These are phyloP conservation scores for Penicillium concentricum DNA, from an alignment of 2,329 filamentous ascomycete species.

Conservation along the genomic window DNA sequence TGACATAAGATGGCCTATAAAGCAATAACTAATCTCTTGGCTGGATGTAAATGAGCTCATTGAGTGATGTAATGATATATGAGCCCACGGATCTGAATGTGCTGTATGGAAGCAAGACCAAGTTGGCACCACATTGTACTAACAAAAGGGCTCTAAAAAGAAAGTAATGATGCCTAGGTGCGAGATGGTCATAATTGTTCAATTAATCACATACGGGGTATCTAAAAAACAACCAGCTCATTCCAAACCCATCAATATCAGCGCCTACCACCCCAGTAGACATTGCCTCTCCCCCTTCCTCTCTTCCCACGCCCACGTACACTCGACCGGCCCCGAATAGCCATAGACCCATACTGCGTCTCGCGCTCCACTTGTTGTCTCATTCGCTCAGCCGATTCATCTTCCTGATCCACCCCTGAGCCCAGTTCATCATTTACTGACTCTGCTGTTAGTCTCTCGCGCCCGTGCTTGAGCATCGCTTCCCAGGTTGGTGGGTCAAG, in stretches of 20 bases:
- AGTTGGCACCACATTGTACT: background rate
- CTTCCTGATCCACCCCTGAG: background rate
- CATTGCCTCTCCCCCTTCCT: slow-evolving; percentile 10
- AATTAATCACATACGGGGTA: background rate
- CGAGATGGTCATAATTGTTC: background rate
- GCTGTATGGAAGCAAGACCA: background rate
- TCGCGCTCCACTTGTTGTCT: slow-evolving; percentile 22
- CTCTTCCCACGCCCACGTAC: slow-evolving; percentile 21
- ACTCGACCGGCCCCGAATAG: slow-evolving; percentile 30
- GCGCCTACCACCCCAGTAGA: slow-evolving; percentile 11
- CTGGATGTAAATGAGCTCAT: background rate
- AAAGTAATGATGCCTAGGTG: background rate
- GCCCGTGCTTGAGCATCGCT: slow-evolving; percentile 26
- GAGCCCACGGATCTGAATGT: background rate
- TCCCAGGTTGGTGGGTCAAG: slow-evolving; percentile 38
- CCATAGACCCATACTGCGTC: slow-evolving; percentile 35
- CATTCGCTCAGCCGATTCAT: slow-evolving; percentile 18
- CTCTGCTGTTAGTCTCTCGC: slow-evolving; percentile 3
- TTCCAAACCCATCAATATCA: background rate
- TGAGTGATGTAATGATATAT: background rate
- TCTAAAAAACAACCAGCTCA: background rate
- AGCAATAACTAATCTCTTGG: background rate
- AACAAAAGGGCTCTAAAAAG: background rate
- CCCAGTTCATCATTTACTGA: background rate
- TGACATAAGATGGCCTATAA: background rate